Evolutionary conservation across 768 basidiomycete genomes (phyloP).

Genomic region (Pisolithus sp.): DNA sequence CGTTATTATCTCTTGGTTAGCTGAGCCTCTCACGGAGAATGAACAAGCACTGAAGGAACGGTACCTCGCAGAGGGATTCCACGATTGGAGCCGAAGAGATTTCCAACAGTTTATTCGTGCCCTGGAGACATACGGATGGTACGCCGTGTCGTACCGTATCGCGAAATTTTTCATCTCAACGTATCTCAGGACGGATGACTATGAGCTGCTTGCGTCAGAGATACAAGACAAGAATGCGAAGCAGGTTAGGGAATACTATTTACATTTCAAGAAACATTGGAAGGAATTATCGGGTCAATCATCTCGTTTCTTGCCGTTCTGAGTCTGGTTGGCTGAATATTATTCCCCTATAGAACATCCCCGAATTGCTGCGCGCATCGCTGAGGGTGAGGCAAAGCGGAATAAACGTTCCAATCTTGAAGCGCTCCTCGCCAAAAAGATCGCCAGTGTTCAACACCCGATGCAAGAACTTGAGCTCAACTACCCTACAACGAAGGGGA

Average conservation of each 20-base stretch:
- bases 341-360: constrained; percentile 49
- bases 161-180: not conserved
- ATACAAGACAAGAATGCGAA: constrained; percentile 79
- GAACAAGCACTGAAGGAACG: constrained; percentile 78
- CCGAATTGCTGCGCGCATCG: constrained; percentile 75
- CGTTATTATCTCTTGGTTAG: constrained; percentile 31
- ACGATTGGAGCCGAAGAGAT: constrained; percentile 87
- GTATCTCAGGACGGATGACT: constrained; percentile 49
- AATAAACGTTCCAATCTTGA: constrained; percentile 80
- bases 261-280: constrained; percentile 86
- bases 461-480: constrained; percentile 97
- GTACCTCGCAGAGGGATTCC: constrained; percentile 72
- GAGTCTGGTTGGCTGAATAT: constrained; percentile 15
- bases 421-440: constrained; percentile 73
- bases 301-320: not conserved
- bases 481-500: constrained; percentile 94
- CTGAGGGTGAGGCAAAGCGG: constrained; percentile 85
- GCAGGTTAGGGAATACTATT: constrained; percentile 72
- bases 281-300: constrained; percentile 68
- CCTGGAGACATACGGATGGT: constrained; percentile 80
- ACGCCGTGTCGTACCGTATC: constrained; percentile 14
- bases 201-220: constrained; percentile 68
- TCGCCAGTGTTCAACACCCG: constrained; percentile 76
- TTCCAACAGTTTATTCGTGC: constrained; percentile 88
- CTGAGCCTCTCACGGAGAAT: constrained; percentile 86